These are phyloP conservation scores for Fusarium illudens DNA, from an alignment of 2,329 filamentous ascomycete genomes.

Conservation along the genomic window DNA sequence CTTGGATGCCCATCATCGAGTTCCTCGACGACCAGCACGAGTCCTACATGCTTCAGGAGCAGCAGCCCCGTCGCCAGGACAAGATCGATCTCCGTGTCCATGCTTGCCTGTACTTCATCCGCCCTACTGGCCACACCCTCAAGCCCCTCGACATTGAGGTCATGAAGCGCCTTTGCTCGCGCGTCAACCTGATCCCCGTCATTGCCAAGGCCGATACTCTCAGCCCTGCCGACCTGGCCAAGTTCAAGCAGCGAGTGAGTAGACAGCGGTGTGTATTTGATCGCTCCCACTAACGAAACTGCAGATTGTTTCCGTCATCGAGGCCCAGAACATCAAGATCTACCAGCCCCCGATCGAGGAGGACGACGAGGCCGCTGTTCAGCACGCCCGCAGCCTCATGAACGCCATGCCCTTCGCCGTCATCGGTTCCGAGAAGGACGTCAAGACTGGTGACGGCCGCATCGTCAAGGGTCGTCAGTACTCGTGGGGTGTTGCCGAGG, in stretches of 20 bases:
- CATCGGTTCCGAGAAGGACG: conserved; percentile 98
- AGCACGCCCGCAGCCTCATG: conserved; percentile 94
- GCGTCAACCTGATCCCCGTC: conserved; percentile 98
- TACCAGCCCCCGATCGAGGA: conserved; percentile 98
- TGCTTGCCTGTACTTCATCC: conserved; percentile 98
- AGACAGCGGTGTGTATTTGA: background rate
- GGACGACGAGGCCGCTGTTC: conserved; percentile 94
- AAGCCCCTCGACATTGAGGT: conserved; percentile 99
- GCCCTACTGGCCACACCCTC: conserved; percentile 96
- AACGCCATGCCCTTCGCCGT: conserved; percentile 98
- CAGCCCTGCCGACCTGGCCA: conserved; percentile 88
- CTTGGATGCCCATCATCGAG: conserved; percentile 99
- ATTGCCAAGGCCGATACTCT: conserved; percentile 98
- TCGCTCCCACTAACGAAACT: conserved; percentile 2
- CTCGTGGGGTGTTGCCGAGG: conserved; percentile 98
- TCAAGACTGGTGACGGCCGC: conserved; percentile 93
- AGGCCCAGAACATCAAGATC: conserved; percentile 99
- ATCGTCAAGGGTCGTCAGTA: conserved; percentile 99
- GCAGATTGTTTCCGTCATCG: conserved; percentile 92
- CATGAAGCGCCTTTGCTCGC: conserved; percentile 98
- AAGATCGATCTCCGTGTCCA: conserved; percentile 99
- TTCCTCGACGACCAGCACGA: conserved; percentile 99
- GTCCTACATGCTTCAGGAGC: conserved; percentile 99
- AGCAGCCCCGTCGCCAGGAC: conserved; percentile 96
- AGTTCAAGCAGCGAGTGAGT: conserved; percentile 93